phyloP scores from a whole-genome alignment of 371 early-diverging fungal genomes.

The Mucor plumbeus region DNA sequence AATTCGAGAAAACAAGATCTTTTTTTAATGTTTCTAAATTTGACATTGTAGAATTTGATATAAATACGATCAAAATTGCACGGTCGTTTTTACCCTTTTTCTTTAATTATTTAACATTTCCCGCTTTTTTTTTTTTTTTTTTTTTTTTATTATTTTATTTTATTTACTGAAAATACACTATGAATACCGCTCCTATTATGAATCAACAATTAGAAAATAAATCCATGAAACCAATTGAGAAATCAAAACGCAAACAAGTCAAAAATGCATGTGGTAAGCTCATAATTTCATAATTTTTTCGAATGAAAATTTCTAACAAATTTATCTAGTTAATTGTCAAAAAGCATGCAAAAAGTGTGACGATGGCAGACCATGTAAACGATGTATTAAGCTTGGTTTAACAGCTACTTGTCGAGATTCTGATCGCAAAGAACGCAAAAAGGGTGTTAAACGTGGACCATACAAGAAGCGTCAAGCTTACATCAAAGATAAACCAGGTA shows the following conservation, averaged over 20 bases:
- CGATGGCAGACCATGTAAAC: constrained; percentile 83
- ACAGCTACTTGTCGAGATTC: constrained; percentile 79
- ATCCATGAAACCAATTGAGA: constrained; percentile 12
- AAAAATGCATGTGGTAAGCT: constrained; percentile 45
- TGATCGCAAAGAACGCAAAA: constrained; percentile 83
- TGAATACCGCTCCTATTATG: constrained; percentile 1
- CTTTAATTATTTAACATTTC: constrained; percentile 10
- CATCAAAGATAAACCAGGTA: constrained; percentile 29
- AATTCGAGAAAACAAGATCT: constrained; percentile 8
- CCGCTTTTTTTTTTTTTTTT: background rate
- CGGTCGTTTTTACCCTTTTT: constrained; percentile 15
- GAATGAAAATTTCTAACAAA: background rate
- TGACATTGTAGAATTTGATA: constrained; percentile 12
- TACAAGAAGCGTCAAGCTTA: constrained; percentile 63
- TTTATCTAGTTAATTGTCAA: constrained; percentile 79
- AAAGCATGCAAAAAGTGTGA: constrained; percentile 95
- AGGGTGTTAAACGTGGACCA: constrained; percentile 85
- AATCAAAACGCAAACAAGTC: constrained; percentile 38
- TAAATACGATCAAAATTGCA: constrained; percentile 20
- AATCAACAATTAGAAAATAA: background rate
- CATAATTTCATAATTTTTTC: background rate
- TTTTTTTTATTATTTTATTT: too few species aligned
- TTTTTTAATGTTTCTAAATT: constrained; percentile 12
- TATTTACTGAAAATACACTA: background rate
- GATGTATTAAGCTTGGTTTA: constrained; percentile 81